Evolutionary conservation across 176 grass and related monocot species (phyloP), one percentile per base, ranked within the genome.

Genomic region (Eleusine coracana): DNA sequence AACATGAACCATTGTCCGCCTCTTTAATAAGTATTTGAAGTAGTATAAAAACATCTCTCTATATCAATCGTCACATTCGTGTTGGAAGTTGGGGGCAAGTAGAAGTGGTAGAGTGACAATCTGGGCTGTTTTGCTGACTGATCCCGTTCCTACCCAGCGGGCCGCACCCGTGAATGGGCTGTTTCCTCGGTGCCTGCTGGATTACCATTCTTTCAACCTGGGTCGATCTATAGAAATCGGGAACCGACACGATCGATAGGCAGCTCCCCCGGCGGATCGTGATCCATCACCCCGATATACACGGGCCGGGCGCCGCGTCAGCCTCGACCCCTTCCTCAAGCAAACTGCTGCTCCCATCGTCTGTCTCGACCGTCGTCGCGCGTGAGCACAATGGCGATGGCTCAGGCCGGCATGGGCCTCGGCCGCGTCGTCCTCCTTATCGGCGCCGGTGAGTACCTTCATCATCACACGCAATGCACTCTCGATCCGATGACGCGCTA

Each of bases 331-430:
- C 71, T 20, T 40, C 5, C 18, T 56, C 28, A 20, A 34, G 18
- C 29, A 25, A 42, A 34, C 31, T 34, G 31, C n/a, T 60, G 56
- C 56, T 60, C 56, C 37, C 16, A 76, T 55, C 55, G 21, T 28
- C 28, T 83, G 2, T 14, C 56, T 2, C 15, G 16, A 16, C 18
- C 28, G 5, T 25, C 78, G 27, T 45, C 29, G 17, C 50, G 29
- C 8, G 16, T 46, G 27, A 38, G 18, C 20, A 34, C 79, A 36
- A 94, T 97, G 95, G 92, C 90, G 84, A 50, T 88, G 90, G 87
- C 14, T 51, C 93, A 96, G 28, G 77, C 28, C 17, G 83, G 83
- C 21, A 87, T 92, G 66, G 83, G 75, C 6, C 25, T 97, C n/a
- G 49, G 59, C 71, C 84, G 80, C 64, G 2, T 58, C 42, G 74